Conservation (phyloP, 225 moss, liverwort and hornwort genomes). For the Bryoerythrophyllum caledonicum region DNA sequence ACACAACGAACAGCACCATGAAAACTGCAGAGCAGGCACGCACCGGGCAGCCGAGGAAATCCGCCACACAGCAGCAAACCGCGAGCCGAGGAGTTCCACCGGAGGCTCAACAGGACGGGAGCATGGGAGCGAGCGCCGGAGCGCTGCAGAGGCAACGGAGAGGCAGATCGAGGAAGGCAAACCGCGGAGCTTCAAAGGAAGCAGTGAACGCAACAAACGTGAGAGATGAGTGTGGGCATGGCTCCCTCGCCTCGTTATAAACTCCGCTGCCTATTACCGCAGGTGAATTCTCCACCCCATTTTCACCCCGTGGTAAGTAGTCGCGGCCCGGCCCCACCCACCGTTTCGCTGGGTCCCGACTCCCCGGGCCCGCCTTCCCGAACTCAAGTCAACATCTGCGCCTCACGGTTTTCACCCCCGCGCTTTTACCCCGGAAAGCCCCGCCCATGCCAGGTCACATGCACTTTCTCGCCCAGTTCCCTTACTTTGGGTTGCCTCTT, state of each 20-base stretch:
- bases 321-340: slow-evolving; percentile 20
- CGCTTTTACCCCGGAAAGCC: not conserved
- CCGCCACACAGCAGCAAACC: slow-evolving; percentile 42
- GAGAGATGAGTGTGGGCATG: slow-evolving; percentile 23
- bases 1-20: not conserved
- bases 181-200: slow-evolving; percentile 30
- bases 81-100: slow-evolving; percentile 29
- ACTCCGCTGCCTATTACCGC: slow-evolving; percentile 20
- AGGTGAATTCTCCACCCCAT: not conserved
- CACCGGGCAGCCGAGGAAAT: slow-evolving; percentile 32
- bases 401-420: not conserved
- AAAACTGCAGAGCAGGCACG: slow-evolving; percentile 11
- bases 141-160: slow-evolving; percentile 16
- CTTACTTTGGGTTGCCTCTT: not conserved
- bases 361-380: not conserved
- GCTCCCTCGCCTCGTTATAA: slow-evolving; percentile 39
- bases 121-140: slow-evolving; percentile 43
- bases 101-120: slow-evolving; percentile 49
- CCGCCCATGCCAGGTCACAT: not conserved
- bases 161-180: not conserved
- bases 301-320: not conserved
- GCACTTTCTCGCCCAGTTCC: not conserved
- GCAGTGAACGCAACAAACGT: slow-evolving; percentile 60
- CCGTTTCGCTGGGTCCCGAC: slow-evolving; percentile 29
- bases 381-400: slow-evolving; percentile 19